Conservation (phyloP, 495 filamentous ascomycete species). For the Daldinia grandis region DNA sequence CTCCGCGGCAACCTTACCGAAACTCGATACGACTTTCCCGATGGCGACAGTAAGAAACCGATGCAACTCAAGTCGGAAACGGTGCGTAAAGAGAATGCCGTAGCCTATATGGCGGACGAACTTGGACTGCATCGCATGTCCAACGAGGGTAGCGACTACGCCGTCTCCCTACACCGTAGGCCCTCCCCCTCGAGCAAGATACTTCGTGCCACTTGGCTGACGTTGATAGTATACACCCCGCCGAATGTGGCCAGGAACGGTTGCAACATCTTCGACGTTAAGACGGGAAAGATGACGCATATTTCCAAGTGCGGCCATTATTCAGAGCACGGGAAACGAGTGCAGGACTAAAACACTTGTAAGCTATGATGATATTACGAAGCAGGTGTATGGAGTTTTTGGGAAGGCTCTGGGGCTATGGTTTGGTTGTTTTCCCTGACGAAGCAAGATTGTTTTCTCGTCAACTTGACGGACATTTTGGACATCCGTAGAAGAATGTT, state of each 20-base stretch:
- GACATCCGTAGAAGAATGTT: neutral
- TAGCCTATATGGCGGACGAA: slow-evolving; percentile 87
- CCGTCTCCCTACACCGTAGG: slow-evolving; percentile 86
- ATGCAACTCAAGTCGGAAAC: slow-evolving; percentile 63
- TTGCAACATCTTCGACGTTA: slow-evolving; percentile 74
- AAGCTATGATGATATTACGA: slow-evolving; percentile 29
- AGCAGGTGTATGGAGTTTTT: slow-evolving; percentile 21
- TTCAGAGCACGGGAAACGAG: slow-evolving; percentile 61
- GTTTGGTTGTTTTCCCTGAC: neutral
- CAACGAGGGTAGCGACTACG: slow-evolving; percentile 77
- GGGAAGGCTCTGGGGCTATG: neutral
- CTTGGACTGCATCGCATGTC: slow-evolving; percentile 84
- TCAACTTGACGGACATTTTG: slow-evolving; percentile 4
- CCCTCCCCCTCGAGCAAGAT: slow-evolving; percentile 28
- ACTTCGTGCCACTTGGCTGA: slow-evolving; percentile 41
- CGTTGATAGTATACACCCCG: slow-evolving; percentile 78
- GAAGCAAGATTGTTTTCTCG: neutral
- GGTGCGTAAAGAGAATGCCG: slow-evolving; percentile 67
- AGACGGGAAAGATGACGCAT: slow-evolving; percentile 76
- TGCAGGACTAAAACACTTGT: slow-evolving; percentile 31
- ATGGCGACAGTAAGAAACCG: slow-evolving; percentile 59
- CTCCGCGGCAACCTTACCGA: slow-evolving; percentile 80
- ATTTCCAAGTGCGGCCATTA: slow-evolving; percentile 72
- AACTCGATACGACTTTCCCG: slow-evolving; percentile 80
- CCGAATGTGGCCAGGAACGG: slow-evolving; percentile 82